Evolutionary conservation across 108 stramenopile genomes (phyloP).

Genomic region (Pelagomonas calceolata): DNA sequence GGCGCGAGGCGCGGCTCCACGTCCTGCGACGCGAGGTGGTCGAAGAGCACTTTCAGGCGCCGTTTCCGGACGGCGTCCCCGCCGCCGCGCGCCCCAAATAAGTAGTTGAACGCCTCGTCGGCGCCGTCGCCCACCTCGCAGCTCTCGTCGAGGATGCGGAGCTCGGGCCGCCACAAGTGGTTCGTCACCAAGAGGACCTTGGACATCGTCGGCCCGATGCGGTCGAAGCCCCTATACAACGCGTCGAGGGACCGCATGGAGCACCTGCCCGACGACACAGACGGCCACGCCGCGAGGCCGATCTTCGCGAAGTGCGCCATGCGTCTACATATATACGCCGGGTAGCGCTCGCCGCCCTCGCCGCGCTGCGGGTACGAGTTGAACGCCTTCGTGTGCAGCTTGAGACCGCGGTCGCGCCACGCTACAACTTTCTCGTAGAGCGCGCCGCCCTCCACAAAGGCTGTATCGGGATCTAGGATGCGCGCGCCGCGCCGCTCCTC

Average conservation of each 20-base stretch:
- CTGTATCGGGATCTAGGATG: not conserved
- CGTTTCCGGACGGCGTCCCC: too few relatives aligned
- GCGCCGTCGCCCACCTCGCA: not conserved
- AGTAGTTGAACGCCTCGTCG: not conserved
- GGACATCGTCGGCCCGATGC: not conserved
- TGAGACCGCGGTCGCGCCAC: not conserved
- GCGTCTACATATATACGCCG: not conserved
- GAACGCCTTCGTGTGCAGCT: not conserved
- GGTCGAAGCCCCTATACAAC: not conserved
- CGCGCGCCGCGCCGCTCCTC: not conserved
- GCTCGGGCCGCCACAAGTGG: not conserved
- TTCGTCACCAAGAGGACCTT: not conserved
- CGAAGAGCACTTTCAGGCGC: not conserved
- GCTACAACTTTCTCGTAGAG: not conserved
- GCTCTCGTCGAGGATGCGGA: not conserved
- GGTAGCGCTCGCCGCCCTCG: not conserved
- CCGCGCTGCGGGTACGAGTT: not conserved
- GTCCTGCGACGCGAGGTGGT: not conserved
- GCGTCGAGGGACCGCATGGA: not conserved
- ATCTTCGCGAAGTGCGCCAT: not conserved
- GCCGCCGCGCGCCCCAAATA: not conserved
- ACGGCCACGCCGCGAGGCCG: not conserved
- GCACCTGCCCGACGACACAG: not conserved
- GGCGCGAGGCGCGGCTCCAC: not conserved
- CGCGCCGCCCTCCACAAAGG: not conserved